Base-by-base conservation (phyloP, 352 stramenopile genomes). In the Globisporangium abappressorium region DNA sequence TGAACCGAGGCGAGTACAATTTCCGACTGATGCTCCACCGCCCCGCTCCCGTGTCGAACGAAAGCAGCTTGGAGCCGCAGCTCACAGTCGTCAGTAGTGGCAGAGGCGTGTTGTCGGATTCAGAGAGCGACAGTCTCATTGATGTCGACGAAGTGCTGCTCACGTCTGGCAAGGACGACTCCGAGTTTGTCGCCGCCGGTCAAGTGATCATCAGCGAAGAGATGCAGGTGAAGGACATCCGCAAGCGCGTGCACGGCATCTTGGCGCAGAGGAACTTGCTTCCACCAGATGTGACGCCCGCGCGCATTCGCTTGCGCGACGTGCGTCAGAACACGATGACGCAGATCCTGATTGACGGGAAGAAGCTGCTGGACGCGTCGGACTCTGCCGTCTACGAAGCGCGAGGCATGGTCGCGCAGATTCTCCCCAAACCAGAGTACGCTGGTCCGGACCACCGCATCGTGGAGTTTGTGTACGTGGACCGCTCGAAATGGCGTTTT, bases 171-270 rank as follows among this genome's bases (percentile, higher is more conserved):
- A 79, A 83, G 41, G 77, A 90, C n/a, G 79, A 91, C 36, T 65
- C 74, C 0, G 69, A 88, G 66, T 69, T 94, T 30, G 77, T 74
- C 18, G 79, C 80, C 56, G 77, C 91, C 33, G 82, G 62, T 18
- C 85, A 85, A 47, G 75, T 93, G 33, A 82, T 93, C 12, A 87
- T 93, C 47, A 88, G 84, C 57, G 82, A 92, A 70, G 82, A 92
- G 30, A 92, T 89, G 82, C 55, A 73, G 8, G 82, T 95, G 11
- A 84, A 90, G 26, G 79, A 90, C 20, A 90, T 95, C 65, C 83
- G 85, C 43, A 62, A 75, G 51, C 76, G 72, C 30, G 83, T 84
- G 7, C 87, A 76, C 71, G 34, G 69, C 20, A 71, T 76, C 8
- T 66, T 93, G 11, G 69, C 80, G 18, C 69, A 78, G n/a, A 89